Conservation (phyloP, 2,329 filamentous ascomycete species). For the Xylaria polymorpha region DNA sequence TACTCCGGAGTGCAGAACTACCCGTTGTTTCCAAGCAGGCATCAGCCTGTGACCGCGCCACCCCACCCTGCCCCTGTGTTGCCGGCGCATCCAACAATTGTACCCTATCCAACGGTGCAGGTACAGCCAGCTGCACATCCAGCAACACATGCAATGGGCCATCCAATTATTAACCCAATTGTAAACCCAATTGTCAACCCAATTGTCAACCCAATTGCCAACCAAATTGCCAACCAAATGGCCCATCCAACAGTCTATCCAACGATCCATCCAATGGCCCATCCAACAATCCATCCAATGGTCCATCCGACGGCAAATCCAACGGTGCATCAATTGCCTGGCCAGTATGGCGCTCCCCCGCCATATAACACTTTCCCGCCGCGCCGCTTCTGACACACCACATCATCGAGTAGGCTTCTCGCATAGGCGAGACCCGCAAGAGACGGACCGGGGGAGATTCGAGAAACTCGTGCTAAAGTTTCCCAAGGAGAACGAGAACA, state of each 20-base stretch:
- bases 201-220: not conserved
- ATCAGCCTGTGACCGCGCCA: conserved; percentile 12
- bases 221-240: not conserved
- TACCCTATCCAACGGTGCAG: not conserved
- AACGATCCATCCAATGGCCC: too few relatives aligned
- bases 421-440: not conserved
- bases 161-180: not conserved
- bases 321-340: too few relatives aligned
- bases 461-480: not conserved
- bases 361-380: not conserved
- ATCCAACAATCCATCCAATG: too few relatives aligned
- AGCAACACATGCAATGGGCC: too few relatives aligned
- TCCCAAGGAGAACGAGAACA: not conserved
- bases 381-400: not conserved
- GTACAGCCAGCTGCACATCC: too few relatives aligned
- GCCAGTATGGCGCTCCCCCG: not conserved
- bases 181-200: not conserved
- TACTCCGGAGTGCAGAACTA: not conserved
- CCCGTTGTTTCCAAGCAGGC: not conserved
- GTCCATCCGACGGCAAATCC: too few relatives aligned
- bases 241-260: too few relatives aligned
- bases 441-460: not conserved
- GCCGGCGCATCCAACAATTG: not conserved
- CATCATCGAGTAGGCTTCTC: not conserved
- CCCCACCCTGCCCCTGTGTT: not conserved